These are phyloP conservation scores for Brassica nigra DNA, from an alignment of 345 rosid species.

Conservation along the genomic window DNA sequence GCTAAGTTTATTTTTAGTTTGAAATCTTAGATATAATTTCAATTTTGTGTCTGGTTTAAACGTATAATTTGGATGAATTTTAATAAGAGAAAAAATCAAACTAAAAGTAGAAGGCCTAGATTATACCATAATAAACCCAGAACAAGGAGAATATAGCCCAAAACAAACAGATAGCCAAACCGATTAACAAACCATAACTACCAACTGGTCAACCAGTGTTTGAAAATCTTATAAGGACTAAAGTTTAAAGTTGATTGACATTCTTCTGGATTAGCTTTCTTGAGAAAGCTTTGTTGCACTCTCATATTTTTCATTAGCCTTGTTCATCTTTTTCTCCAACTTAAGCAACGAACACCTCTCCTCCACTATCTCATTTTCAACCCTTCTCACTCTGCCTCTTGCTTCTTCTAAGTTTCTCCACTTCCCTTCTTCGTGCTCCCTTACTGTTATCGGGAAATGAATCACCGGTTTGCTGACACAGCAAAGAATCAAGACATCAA, in stretches of 20 bases:
- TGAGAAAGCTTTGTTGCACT: not conserved
- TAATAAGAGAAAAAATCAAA: not conserved
- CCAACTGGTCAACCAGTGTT: not conserved
- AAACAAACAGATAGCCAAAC: not conserved
- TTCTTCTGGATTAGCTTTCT: not conserved
- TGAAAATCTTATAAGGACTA: not conserved
- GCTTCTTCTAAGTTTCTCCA: slow-evolving; percentile 7
- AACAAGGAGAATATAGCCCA: not conserved
- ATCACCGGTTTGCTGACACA: slow-evolving; percentile 10
- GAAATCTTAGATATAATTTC: too few relatives aligned
- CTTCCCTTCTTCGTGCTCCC: slow-evolving; percentile 14
- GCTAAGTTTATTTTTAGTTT: too few relatives aligned
- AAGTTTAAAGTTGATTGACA: not conserved
- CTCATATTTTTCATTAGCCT: not conserved
- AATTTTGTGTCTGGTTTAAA: too few relatives aligned
- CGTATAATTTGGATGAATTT: not conserved
- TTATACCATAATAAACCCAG: not conserved
- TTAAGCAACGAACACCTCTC: not conserved
- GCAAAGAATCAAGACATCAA: not conserved
- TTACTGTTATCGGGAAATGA: slow-evolving; percentile 17
- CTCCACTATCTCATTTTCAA: not conserved
- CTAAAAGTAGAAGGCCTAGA: not conserved
- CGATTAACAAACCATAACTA: not conserved
- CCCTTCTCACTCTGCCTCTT: not conserved
- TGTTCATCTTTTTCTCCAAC: slow-evolving; percentile 16